phyloP scores from a whole-genome alignment of 345 rosid genomes.

The Jatropha curcas region DNA sequence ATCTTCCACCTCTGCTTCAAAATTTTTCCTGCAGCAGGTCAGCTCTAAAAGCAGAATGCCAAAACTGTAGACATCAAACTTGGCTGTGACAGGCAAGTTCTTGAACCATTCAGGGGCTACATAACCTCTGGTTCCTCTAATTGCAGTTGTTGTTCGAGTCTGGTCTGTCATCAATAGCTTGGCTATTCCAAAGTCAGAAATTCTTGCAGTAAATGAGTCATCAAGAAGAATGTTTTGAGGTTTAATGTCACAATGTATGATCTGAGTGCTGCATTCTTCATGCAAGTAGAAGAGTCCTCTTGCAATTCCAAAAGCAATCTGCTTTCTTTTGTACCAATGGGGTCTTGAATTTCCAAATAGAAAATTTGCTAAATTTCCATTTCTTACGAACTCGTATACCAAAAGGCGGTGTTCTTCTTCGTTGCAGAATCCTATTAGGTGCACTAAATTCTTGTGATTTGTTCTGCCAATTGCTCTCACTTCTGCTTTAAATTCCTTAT shows the following conservation, averaged over 20 bases:
- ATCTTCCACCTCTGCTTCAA: neutral
- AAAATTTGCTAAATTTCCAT: conserved; percentile 31
- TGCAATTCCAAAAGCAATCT: conserved; percentile 35
- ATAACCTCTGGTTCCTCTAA: conserved; percentile 46
- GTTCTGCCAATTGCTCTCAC: conserved; percentile 34
- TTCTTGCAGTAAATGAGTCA: conserved; percentile 8
- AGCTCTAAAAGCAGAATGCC: conserved; percentile 19
- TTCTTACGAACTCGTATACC: conserved; percentile 41
- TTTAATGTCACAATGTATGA: conserved; percentile 48
- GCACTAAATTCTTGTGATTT: conserved; percentile 43
- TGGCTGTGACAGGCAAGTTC: conserved; percentile 41
- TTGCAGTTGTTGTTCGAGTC: conserved; percentile 25
- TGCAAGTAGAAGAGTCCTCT: conserved; percentile 41
- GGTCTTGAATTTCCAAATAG: conserved; percentile 32
- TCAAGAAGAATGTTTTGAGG: conserved; percentile 46
- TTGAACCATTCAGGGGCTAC: conserved; percentile 49
- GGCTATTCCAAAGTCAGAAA: conserved; percentile 47
- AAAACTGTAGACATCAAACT: conserved; percentile 47
- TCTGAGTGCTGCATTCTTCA: conserved; percentile 40
- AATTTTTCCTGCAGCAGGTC: neutral
- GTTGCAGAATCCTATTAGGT: conserved; percentile 41
- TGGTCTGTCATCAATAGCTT: conserved; percentile 34
- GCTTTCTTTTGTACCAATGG: conserved; percentile 27
- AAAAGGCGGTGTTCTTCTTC: conserved; percentile 33
- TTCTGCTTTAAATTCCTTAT: conserved; percentile 40